Evolutionary conservation across 78 protist species (phyloP).

Genomic region (Bodo saltans): DNA sequence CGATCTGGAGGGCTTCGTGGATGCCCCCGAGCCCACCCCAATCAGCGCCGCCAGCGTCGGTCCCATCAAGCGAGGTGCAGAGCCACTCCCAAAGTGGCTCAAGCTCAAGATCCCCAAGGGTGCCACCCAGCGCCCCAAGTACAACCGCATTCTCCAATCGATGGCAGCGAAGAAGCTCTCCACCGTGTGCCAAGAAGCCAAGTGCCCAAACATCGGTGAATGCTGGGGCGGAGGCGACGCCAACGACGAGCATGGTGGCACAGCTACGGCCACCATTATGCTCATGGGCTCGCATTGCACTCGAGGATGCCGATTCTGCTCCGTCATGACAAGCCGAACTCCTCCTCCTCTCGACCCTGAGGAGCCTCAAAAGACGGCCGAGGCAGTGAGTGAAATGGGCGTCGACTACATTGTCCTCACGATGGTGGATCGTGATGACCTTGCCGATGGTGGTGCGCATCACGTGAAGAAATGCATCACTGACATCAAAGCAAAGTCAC

Average conservation of each 20-base stretch:
- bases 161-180: conserved; percentile 1
- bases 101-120: neutral
- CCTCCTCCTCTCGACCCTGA: conserved; percentile 79
- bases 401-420: conserved; percentile 86
- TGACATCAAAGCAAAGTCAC: conserved; percentile 46
- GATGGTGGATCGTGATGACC: conserved; percentile 84
- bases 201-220: conserved; percentile 80
- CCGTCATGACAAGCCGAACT: conserved; percentile 64
- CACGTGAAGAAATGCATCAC: conserved; percentile 69
- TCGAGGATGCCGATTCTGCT: conserved; percentile 86
- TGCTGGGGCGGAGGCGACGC: conserved; percentile 87
- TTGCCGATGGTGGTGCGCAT: conserved; percentile 71
- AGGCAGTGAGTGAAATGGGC: conserved; percentile 67
- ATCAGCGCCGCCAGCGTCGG: no score
- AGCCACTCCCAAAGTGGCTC: conserved; percentile 25
- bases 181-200: conserved; percentile 80
- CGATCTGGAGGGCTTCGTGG: no score
- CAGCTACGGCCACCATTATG: conserved; percentile 89
- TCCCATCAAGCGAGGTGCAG: neutral
- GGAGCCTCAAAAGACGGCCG: conserved; percentile 74
- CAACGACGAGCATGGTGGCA: conserved; percentile 15
- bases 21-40: no score
- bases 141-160: neutral
- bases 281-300: conserved; percentile 89
- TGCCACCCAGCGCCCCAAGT: neutral